phyloP scores from a whole-genome alignment of 2,329 filamentous ascomycete genomes.

The Corynespora cassiicola region DNA sequence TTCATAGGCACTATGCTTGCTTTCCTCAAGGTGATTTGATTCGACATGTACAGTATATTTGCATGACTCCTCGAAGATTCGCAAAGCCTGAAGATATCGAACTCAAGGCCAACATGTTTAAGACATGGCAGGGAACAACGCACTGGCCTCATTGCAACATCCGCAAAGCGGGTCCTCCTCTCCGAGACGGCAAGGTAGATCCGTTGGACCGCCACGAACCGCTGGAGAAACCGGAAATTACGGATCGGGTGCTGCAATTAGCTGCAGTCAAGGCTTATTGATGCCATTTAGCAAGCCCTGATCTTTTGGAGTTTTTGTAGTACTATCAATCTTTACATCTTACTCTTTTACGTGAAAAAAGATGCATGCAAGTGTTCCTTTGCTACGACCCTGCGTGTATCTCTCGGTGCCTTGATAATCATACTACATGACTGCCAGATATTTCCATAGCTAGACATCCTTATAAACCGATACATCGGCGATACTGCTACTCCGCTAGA shows the following conservation, averaged over 20 bases:
- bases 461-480: too few species aligned
- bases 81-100: constrained; percentile 22
- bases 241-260: constrained; percentile 19
- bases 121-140: constrained; percentile 23
- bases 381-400: too few species aligned
- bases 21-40: constrained; percentile 20
- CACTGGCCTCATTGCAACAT: constrained; percentile 34
- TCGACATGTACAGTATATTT: constrained; percentile 26
- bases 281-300: too few species aligned
- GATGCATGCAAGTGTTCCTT: too few species aligned
- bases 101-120: constrained; percentile 22
- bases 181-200: constrained; percentile 15
- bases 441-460: too few species aligned
- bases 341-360: too few species aligned
- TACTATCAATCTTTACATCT: too few species aligned
- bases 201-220: constrained; percentile 22
- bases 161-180: constrained; percentile 12
- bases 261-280: constrained; percentile 23
- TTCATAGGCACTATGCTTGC: constrained; percentile 51
- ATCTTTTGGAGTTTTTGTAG: too few species aligned
- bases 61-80: constrained; percentile 26
- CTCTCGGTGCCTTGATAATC: too few species aligned
- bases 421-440: too few species aligned
- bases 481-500: too few species aligned
- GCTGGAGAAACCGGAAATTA: constrained; percentile 23